Conservation (phyloP, 768 basidiomycete genomes). For the Leccinum rimulosum region DNA sequence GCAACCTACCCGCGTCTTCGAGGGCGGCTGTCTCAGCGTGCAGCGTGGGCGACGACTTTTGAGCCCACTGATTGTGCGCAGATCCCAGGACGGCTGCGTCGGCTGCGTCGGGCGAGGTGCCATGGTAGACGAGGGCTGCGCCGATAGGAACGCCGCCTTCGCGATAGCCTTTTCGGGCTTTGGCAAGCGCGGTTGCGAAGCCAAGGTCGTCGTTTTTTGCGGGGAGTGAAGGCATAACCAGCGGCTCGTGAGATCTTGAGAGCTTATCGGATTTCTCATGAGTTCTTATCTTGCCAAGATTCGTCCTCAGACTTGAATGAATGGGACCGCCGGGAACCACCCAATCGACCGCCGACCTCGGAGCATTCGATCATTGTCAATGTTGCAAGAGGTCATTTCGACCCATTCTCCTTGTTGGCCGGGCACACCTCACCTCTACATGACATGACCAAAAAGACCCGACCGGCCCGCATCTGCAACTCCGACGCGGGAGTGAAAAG, state of each 20-base stretch:
- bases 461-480: background rate
- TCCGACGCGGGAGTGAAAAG: slow-evolving; percentile 10
- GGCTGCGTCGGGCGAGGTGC: background rate
- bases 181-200: slow-evolving; percentile 32
- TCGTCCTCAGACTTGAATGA: background rate
- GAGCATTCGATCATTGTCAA: background rate
- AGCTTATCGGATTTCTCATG: background rate
- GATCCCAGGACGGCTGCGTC: slow-evolving; percentile 36
- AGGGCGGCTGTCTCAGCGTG: slow-evolving; percentile 51
- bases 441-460: too few species aligned
- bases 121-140: slow-evolving; percentile 41
- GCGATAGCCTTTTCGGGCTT: slow-evolving; percentile 45
- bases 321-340: background rate
- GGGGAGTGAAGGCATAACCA: background rate
- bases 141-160: slow-evolving; percentile 66
- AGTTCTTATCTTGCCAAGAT: background rate
- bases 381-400: background rate
- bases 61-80: slow-evolving; percentile 45
- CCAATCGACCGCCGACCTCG: background rate
- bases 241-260: background rate
- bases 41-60: slow-evolving; percentile 40
- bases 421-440: background rate
- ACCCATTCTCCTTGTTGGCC: background rate
- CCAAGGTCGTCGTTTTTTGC: slow-evolving; percentile 28
- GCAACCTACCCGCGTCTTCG: slow-evolving; percentile 52